Base-by-base conservation (phyloP, 192 early-diverging fungal species). In the Coemansia sp. region DNA sequence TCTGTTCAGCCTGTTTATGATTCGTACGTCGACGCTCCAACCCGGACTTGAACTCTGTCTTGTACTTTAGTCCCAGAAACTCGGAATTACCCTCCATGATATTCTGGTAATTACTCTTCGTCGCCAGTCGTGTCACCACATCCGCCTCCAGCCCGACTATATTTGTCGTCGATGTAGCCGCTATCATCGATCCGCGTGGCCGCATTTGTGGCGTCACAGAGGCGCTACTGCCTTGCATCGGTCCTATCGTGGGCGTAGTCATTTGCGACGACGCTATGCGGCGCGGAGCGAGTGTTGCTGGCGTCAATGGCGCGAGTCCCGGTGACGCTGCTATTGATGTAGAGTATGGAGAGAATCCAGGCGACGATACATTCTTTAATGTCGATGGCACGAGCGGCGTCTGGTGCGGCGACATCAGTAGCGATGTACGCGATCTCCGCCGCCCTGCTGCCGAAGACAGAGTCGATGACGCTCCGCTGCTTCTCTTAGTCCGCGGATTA, bases 1-100 rank as follows among this genome's bases (percentile, higher is more conserved):
- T 94, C 74, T 99, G 97, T 74, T 99, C 97, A 3, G 96, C 95
- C 43, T 94, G 90, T 76, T 98, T 97, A 81, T 99, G 97, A 15
- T 89, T 90, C 12, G 90, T 93, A n/a, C 90, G 89, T 10, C 94
- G 89, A 0, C 87, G 76, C 73, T 96, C 94, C 46, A 96, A 77
- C 0, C 92, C 91, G 6, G 87, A 86, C 36, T 91, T 87, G 31
- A 95, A 85, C 62, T 96, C 90, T 17, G 84, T 74, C 51, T 87
- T 84, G 77, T 92, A 94, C 4, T 79, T 84, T 24, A 96, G 84
- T 5, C 94, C 92, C 5, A 96, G 70, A 2, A 87, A 86, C 87
- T 90, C 90, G n/a, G 91, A 88, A 54, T 94, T 89, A 14, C 95
- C 96, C 62, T 95, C 91, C 32, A 94, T 67, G 2, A 96, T 87